These are phyloP conservation scores for Leccinellum albellum DNA, from an alignment of 768 basidiomycete species.

Conservation along the genomic window DNA sequence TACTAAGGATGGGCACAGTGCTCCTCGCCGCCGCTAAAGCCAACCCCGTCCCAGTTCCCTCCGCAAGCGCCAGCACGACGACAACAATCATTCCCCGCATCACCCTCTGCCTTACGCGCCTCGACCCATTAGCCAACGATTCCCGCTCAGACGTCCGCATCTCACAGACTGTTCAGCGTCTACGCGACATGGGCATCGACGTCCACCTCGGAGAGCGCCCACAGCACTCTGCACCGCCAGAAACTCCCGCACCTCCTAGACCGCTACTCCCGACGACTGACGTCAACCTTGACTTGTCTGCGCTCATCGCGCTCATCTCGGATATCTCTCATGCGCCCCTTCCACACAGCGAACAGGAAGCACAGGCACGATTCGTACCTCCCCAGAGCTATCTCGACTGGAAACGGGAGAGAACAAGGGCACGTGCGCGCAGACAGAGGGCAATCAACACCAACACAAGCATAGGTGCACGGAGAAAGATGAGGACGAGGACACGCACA, in stretches of 20 bases:
- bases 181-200: conserved; percentile 61
- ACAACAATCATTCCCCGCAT: conserved; percentile 21
- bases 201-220: conserved; percentile 63
- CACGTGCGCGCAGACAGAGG: conserved; percentile 4
- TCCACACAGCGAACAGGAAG: conserved; percentile 53
- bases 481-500: conserved; percentile 7
- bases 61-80: background rate
- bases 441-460: too few relatives aligned
- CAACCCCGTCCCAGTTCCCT: conserved; percentile 42
- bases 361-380: conserved; percentile 61
- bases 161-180: conserved; percentile 48
- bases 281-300: conserved; percentile 81
- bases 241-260: background rate
- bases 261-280: conserved; percentile 46
- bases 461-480: background rate
- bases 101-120: conserved; percentile 66
- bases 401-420: conserved; percentile 39
- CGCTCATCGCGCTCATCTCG: conserved; percentile 79
- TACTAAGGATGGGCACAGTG: conserved; percentile 65
- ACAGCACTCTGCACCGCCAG: conserved; percentile 8
- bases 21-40: conserved; percentile 61
- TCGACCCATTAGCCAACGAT: conserved; percentile 41
- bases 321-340: conserved; percentile 74
- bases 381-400: conserved; percentile 55
- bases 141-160: conserved; percentile 52